Base-by-base conservation (phyloP, 2,329 filamentous ascomycete species). In the Lasiodiplodia hormozganensis region DNA sequence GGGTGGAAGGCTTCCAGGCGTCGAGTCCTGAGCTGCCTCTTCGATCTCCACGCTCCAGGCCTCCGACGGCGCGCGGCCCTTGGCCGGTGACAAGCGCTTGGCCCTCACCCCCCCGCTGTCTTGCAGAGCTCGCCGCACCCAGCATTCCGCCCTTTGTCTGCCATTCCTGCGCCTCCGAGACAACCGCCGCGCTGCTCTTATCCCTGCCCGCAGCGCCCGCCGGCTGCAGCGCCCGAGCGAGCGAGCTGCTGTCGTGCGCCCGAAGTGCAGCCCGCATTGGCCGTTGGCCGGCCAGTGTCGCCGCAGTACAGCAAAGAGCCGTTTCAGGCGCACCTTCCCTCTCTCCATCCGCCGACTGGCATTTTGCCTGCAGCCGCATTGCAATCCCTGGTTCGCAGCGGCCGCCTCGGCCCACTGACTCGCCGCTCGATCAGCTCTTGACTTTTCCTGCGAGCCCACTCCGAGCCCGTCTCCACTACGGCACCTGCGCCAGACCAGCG, bases 241-340 rank as follows among this genome's bases (percentile, higher is more conserved):
- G 56, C 28, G 43, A 53, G 56, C 56, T 62, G 47, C 65, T 68
- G 65, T 54, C 34, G 65, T 68, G 65, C 62, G 62, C 62, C 62
- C 62, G 47, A 65, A 53, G 53, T 68, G 65, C 65, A 68, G 28
- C 56, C 64, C 51, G 65, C 65, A 62, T 68, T 53, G 65, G 53
- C 65, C 65, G 65, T 54, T n/a, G 40, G 38, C 21, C 34, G 65
- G 56, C 65, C 65, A 68, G 65, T 62, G 31, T 57, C 56, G 38
- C 40, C 43, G 54, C 54, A 38, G 65, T 60, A 62, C 56, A 68
- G 40, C 65, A 36, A 68, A 43, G 56, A 68, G 65, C 65, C 65
- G 65, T 68, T 68, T 68, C 65, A 68, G 65, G 65, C 65, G 65
- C 65, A 68, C 56, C 65, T 68, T 68, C 54, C 62, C 65, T 68